Base-by-base conservation (phyloP, 2,329 filamentous ascomycete species). In the Botrytis paeoniae region DNA sequence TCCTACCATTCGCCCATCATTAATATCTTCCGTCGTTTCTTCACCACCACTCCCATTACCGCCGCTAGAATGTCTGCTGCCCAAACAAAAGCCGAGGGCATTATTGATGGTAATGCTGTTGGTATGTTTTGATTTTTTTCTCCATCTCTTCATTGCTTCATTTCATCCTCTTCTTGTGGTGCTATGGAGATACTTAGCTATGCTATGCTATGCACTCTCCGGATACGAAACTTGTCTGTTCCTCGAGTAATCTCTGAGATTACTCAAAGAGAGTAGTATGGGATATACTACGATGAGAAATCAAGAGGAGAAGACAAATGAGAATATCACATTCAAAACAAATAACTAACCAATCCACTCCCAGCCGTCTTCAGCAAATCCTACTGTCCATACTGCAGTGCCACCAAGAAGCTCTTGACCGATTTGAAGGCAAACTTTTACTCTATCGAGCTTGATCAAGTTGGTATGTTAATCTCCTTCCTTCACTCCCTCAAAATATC, bases 341-440 rank as follows among this genome's bases (percentile, higher is more conserved):
- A 2, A 35, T 20, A 37, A 25, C 63, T 65, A 65, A 65, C 63
- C 4, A 10, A 20, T 14, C 43, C 4, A 51, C 5, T 0, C 4
- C 14, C 16, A 93, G 93, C 96, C 80, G 93, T 99, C 82, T 99
- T 99, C 88, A 95, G 92, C 84, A 99, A 99, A 87, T 93, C 92
- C 25, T 97, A 94, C 86, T 99, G 96, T 89, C 94, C 95, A 20
- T 97, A 97, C 89, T 98, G 95, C 88, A 87, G 85, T 73, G 86
- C 90, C 74, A 90, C 92, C 78, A 98, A 98, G 90, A 80, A 86
- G 73, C 86, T 93, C 69, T 86, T 99, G 78, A 88, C 86, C 80
- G 85, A 89, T 73, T 78, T 90, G 73, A 89, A 90, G 77, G 93
- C 93, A 75, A 92, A 94, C 79, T 95, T 89, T 83, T 89, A 88